Conservation (phyloP, 805 yeast species). For the Kluyveromyces nonfermentans region DNA sequence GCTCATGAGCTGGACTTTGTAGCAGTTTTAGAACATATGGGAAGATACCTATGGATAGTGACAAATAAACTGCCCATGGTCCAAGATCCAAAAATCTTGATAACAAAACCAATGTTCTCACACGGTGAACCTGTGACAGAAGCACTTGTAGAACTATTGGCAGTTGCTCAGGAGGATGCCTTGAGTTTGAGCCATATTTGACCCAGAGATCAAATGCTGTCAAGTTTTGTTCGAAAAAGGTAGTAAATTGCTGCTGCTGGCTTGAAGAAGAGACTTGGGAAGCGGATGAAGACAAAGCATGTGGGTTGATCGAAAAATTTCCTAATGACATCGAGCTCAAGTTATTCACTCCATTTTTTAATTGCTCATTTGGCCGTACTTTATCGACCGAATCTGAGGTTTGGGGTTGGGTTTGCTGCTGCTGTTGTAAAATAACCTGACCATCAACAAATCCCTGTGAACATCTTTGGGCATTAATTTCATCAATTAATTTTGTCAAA, state of each 20-base stretch:
- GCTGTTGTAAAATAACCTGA: slow-evolving; percentile 18
- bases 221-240: slow-evolving; percentile 90
- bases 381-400: slow-evolving; percentile 12
- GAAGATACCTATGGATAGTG: slow-evolving; percentile 88
- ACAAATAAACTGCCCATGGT: slow-evolving; percentile 94
- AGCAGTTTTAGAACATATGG: slow-evolving; percentile 85
- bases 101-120: slow-evolving; percentile 75
- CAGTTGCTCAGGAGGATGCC: slow-evolving; percentile 87
- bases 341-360: slow-evolving; percentile 27
- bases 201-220: slow-evolving; percentile 97
- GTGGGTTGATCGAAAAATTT: slow-evolving; percentile 14
- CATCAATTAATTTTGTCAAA: slow-evolving; percentile 54
- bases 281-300: slow-evolving; percentile 4
- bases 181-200: slow-evolving; percentile 75
- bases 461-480: slow-evolving; percentile 28
- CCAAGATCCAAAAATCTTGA: slow-evolving; percentile 88
- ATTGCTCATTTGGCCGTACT: slow-evolving; percentile 11
- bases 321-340: slow-evolving; percentile 31
- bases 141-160: slow-evolving; percentile 91
- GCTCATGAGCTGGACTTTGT: slow-evolving; percentile 91
- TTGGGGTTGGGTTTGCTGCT: slow-evolving; percentile 6
- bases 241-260: slow-evolving; percentile 60
- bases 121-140: slow-evolving; percentile 86
- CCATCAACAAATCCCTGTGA: slow-evolving; percentile 19
- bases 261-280: slow-evolving; percentile 5